Conservation (phyloP, 495 filamentous ascomycete species). For the Aspergillus coremiiformis region DNA sequence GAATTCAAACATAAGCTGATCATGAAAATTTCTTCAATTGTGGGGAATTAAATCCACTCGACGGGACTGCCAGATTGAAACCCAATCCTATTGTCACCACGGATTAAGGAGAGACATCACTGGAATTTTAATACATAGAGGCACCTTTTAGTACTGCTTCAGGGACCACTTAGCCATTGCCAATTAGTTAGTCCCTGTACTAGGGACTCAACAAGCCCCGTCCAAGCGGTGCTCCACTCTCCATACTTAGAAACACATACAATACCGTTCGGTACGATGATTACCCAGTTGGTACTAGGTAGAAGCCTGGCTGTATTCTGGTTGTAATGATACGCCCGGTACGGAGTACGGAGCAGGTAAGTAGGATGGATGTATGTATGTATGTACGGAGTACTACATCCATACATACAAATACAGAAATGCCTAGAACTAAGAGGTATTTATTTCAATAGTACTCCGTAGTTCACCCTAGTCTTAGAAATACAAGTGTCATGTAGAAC, state of each 20-base stretch:
- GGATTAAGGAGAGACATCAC: conserved; percentile 5
- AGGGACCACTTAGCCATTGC: too few relatives aligned
- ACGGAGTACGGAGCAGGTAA: not conserved
- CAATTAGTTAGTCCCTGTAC: too few relatives aligned
- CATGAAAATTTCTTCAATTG: conserved; percentile 15
- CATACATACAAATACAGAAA: too few relatives aligned
- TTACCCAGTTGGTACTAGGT: too few relatives aligned
- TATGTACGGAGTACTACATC: too few relatives aligned
- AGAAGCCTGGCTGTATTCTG: not conserved
- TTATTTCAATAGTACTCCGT: too few relatives aligned
- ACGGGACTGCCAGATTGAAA: conserved; percentile 9
- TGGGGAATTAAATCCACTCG: conserved; percentile 10
- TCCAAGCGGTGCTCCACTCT: conserved; percentile 11
- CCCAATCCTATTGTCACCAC: conserved; percentile 16
- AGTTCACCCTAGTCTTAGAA: too few relatives aligned
- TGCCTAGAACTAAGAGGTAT: too few relatives aligned
- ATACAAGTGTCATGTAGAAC: too few relatives aligned
- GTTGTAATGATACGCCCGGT: not conserved
- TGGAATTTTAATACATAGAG: not conserved
- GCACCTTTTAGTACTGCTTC: conserved; percentile 9
- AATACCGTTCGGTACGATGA: not conserved
- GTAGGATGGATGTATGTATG: too few relatives aligned
- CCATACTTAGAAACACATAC: conserved; percentile 16
- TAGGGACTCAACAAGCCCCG: conserved; percentile 8
- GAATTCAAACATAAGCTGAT: conserved; percentile 3